These are phyloP conservation scores for Aphanomyces stellatus DNA, from an alignment of 352 stramenopile genomes.

Conservation along the genomic window DNA sequence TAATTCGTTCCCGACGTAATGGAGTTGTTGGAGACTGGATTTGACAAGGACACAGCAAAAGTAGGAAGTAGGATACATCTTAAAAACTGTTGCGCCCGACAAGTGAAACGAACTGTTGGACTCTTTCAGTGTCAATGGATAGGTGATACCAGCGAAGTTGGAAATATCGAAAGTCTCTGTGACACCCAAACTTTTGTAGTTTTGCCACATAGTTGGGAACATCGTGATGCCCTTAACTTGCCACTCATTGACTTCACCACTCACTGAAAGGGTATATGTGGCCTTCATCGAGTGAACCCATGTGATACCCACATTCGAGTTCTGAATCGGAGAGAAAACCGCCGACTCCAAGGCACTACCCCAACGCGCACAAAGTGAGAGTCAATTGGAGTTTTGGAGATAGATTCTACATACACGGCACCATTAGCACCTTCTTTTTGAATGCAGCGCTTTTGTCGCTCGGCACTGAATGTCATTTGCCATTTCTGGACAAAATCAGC, in stretches of 20 bases:
- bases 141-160: neutral
- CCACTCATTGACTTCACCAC: neutral
- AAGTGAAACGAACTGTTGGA: neutral
- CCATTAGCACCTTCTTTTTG: neutral
- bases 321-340: no score
- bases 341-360: neutral
- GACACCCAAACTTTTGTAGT: slow-evolving; percentile 1
- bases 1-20: no score
- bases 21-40: no score
- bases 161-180: neutral
- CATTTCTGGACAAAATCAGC: slow-evolving; percentile 6
- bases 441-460: neutral
- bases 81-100: neutral
- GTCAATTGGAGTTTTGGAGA: neutral
- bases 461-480: neutral
- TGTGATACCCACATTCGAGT: neutral
- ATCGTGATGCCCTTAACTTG: neutral
- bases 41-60: neutral
- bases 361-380: neutral
- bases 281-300: neutral
- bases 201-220: neutral
- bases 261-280: neutral
- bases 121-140: neutral
- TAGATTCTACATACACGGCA: slow-evolving; percentile 2
- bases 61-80: no score